Base-by-base conservation (phyloP, 441 rosid species). In the Mallotus repandus region DNA sequence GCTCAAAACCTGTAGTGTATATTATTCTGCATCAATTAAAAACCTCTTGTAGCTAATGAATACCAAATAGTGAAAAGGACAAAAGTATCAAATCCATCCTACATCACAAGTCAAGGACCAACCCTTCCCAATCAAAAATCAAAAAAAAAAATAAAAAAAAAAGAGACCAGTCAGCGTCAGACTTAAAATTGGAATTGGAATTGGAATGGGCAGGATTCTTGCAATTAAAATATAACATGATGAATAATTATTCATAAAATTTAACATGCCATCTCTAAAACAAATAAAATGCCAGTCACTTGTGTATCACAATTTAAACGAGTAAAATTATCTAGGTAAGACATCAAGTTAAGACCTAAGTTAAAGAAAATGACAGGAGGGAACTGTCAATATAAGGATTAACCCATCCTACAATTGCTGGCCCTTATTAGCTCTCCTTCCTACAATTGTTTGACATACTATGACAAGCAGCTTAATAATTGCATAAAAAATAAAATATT, bases 121-220 rank as follows among this genome's bases (percentile, higher is more conserved):
- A 59, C 15, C 41, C 41, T 6, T 0, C 41, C 41, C 41, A 38
- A 4, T 6, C 0, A 38, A 38, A 38, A 38, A 38, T n/a, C n/a
- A n/a, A n/a, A n/a, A n/a, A n/a, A n/a, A n/a, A n/a, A n/a, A n/a
- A n/a, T n/a, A 38, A 4, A 38, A 19, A 56, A 41, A 29, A n/a
- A 14, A 48, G 18, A 48, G 46, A 12, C 14, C 32, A 52, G 25
- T 38, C 19, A 22, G 45, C 43, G 7, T 38, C 41, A 38, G 41
- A 4, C 41, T 38, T 7, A 38, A 38, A 38, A 38, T 38, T 62
- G 65, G 64, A 68, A 77, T 62, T 62, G 58, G 22, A 52, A 70
- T 63, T 72, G 45, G 53, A 62, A 62, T 21, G 19, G 43, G 61
- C 38, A 71, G 49, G 13, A 48, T 35, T 60, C 43, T 9, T 63